Evolutionary conservation across 805 yeast genomes (phyloP), one percentile per base, ranked within the genome.

Genomic region (Lipomyces sp.): DNA sequence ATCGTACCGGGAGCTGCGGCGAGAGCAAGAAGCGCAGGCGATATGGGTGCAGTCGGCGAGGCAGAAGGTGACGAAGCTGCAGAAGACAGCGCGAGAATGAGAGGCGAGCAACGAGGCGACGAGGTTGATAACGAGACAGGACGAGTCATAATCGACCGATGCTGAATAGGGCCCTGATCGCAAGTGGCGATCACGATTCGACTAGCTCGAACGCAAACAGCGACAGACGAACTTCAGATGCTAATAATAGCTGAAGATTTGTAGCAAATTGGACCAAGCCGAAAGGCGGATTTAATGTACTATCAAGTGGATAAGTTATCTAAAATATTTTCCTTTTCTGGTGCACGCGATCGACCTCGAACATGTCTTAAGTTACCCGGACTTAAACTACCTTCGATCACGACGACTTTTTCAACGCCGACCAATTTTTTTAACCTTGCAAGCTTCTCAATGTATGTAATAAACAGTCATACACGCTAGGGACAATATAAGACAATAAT

Each of bases 21-120:
- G 45, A 53, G 39, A 24, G 45, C 29, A 29, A 45, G 30, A 32
- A 57, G 51, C 2, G 64, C 15, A 13, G 66, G 53, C 55, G 65
- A 48, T n/a, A 33, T 13, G 2, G 63, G 61, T 1, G 45, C 15
- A 11, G 53, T 18, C 11, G 55, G 42, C n/a, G 30, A n/a, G 18
- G 53, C 48, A 10, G 61, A 8, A 32, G 53, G 18, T 30, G 62
- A 18, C 15, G 63, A 32, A 15, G 60, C 32, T 5, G 67, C 32
- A 42, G 67, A 50, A 13, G 53, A 39, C 13, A 30, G 18, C 15
- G 64, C 50, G 33, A 57, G 57, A 15, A 62, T 15, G 10, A 62
- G 63, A 18, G 65, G 63, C 33, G 66, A 62, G 56, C 66, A 63
- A 37, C 56, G 58, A 15, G 64, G 64, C 11, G 64, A 64, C n/a